Percentiles rank a stretch among this genome's conserved stretches.
phyloP scores from a whole-genome alignment of 1,284 basidiomycete species.

The Inonotus hispidus region DNA sequence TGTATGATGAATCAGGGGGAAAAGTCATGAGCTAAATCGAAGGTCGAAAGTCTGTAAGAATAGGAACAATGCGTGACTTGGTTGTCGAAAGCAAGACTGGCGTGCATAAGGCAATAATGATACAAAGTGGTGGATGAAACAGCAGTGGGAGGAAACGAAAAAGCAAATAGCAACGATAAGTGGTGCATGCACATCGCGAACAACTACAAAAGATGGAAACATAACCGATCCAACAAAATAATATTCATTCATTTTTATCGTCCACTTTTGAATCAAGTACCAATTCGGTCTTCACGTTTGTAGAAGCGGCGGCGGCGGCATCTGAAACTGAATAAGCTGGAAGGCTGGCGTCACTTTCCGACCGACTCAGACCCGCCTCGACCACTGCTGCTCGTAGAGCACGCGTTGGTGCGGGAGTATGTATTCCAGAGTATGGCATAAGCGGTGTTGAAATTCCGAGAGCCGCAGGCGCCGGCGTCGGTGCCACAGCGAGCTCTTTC shows the following conservation, averaged over 20 bases:
- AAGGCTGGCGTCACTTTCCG: constrained; percentile 12
- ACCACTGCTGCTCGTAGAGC: constrained; percentile 3
- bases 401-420: constrained; percentile 14
- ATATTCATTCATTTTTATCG: not conserved
- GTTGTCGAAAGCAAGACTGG: not conserved
- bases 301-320: not conserved
- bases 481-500: not conserved
- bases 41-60: not conserved
- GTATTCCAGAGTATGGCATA: constrained; percentile 17
- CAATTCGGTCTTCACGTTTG: not conserved
- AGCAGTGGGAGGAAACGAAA: not conserved
- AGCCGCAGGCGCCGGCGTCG: constrained; percentile 6
- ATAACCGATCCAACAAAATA: not conserved
- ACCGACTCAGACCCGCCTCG: constrained; percentile 6
- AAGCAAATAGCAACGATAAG: not conserved
- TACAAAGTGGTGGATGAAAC: not conserved
- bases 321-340: constrained; percentile 12
- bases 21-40: not conserved
- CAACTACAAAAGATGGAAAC: not conserved
- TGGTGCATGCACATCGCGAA: not conserved
- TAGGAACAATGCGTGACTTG: not conserved
- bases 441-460: constrained; percentile 11
- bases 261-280: not conserved
- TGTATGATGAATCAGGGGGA: not conserved
- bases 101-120: not conserved